A percentile compares a stretch with the other conserved stretches of the same genome.
Conservation (phyloP, 805 yeast species). For the Grigorovia transvaalensis region DNA sequence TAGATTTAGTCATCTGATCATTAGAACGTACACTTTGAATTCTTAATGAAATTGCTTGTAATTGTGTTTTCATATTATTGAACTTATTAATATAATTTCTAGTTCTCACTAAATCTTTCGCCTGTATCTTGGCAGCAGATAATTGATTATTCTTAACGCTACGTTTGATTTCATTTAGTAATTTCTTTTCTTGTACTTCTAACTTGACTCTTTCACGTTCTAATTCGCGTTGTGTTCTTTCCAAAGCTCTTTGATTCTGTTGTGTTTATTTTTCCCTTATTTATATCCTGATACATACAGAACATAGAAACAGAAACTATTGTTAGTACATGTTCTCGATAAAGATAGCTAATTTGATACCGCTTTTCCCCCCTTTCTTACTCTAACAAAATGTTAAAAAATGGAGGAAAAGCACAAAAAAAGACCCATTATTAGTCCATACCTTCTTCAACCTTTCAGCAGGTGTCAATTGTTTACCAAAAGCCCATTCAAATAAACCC, state of each 20-base stretch:
- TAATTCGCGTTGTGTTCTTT: conserved; percentile 86
- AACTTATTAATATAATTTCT: conserved; percentile 74
- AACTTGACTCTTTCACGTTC: conserved; percentile 79
- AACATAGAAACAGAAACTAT: no score
- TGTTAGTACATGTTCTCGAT: not conserved
- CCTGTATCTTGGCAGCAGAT: conserved; percentile 86
- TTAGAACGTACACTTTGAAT: conserved; percentile 86
- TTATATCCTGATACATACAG: no score
- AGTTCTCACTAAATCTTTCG: conserved; percentile 88
- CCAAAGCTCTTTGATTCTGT: conserved; percentile 86
- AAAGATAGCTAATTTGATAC: no score
- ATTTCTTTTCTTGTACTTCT: conserved; percentile 85
- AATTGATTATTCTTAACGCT: conserved; percentile 86
- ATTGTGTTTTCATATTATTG: conserved; percentile 85
- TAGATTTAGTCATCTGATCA: conserved; percentile 89
- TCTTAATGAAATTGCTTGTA: conserved; percentile 87
- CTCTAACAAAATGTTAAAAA: no score
- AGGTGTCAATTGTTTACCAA: conserved; percentile 88
- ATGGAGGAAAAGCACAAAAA: not conserved
- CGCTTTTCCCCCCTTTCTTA: not conserved
- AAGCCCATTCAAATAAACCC: conserved; percentile 76
- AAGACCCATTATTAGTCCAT: conserved; percentile 9
- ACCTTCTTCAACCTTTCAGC: conserved; percentile 83
- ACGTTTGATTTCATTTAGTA: conserved; percentile 76
- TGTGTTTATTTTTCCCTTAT: no score